Percentiles rank a stretch among this genome's conserved stretches.
These are phyloP conservation scores for Pyrenochaeta sp. DNA, from an alignment of 2,329 filamentous ascomycete species.

Conservation along the genomic window DNA sequence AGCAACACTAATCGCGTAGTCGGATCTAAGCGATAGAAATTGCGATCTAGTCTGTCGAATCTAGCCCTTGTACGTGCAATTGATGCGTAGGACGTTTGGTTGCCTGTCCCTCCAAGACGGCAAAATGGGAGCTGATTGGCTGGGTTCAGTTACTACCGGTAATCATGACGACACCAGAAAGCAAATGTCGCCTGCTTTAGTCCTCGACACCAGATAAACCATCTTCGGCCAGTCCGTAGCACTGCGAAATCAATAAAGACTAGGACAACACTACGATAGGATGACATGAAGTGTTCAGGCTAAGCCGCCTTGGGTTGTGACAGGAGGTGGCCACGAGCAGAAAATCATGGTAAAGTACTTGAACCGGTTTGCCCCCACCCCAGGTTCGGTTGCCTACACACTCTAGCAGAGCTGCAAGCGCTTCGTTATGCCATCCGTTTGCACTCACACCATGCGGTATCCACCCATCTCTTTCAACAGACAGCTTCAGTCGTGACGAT, in stretches of 20 bases:
- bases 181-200: background rate
- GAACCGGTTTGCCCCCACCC: too few relatives aligned
- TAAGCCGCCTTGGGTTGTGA: too few relatives aligned
- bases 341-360: too few relatives aligned
- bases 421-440: too few relatives aligned
- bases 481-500: too few relatives aligned
- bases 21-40: conserved; percentile 26
- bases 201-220: too few relatives aligned
- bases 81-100: background rate
- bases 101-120: conserved; percentile 15
- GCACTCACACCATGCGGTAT: too few relatives aligned
- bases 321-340: too few relatives aligned
- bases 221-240: background rate
- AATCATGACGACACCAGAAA: conserved; percentile 16
- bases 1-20: conserved; percentile 15
- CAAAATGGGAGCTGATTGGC: conserved; percentile 1
- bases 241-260: background rate
- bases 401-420: too few relatives aligned
- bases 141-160: background rate
- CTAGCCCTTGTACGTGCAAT: conserved; percentile 11
- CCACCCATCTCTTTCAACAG: too few relatives aligned
- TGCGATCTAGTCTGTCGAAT: conserved; percentile 15
- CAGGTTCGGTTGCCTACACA: too few relatives aligned
- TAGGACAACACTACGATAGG: conserved; percentile 5
- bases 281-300: too few relatives aligned